A percentile compares a stretch with the other conserved stretches of the same genome.
Evolutionary conservation across 495 filamentous ascomycete genomes (phyloP).

Genomic region (Penicillium daleae): DNA sequence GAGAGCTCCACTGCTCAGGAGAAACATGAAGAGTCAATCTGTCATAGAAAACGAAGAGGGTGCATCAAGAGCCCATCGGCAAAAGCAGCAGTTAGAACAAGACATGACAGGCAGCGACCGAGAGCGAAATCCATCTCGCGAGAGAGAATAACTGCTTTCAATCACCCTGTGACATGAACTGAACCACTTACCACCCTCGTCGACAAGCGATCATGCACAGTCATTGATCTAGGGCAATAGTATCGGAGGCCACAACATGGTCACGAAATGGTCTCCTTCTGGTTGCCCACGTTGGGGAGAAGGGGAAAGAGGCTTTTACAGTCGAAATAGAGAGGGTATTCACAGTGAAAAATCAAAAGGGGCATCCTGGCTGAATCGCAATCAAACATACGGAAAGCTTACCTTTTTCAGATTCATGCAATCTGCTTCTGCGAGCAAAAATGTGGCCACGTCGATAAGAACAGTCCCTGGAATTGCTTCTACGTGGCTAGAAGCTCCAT

Average conservation of each 20-base stretch:
- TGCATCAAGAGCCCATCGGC: conserved; percentile 20
- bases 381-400: conserved; percentile 36
- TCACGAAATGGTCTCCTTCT: conserved; percentile 80
- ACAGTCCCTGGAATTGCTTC: conserved; percentile 64
- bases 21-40: conserved; percentile 44
- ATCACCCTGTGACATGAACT: conserved; percentile 16
- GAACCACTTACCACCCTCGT: conserved; percentile 33
- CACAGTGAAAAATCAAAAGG: too few relatives aligned
- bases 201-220: conserved; percentile 21
- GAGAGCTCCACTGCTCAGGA: conserved; percentile 55
- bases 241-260: conserved; percentile 77
- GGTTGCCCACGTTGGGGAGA: conserved; percentile 61
- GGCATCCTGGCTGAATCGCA: conserved; percentile 13
- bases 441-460: conserved; percentile 78
- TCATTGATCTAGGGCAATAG: conserved; percentile 77
- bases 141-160: conserved; percentile 41
- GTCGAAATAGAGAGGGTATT: conserved; percentile 19
- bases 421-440: conserved; percentile 68
- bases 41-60: conserved; percentile 36
- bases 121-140: conserved; percentile 51
- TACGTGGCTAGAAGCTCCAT: conserved; percentile 73
- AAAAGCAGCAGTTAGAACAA: conserved; percentile 19
- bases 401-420: conserved; percentile 65
- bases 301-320: background rate
- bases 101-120: conserved; percentile 44